phyloP scores from a whole-genome alignment of 23 red algal species.

The Gracilaria domingensis region DNA sequence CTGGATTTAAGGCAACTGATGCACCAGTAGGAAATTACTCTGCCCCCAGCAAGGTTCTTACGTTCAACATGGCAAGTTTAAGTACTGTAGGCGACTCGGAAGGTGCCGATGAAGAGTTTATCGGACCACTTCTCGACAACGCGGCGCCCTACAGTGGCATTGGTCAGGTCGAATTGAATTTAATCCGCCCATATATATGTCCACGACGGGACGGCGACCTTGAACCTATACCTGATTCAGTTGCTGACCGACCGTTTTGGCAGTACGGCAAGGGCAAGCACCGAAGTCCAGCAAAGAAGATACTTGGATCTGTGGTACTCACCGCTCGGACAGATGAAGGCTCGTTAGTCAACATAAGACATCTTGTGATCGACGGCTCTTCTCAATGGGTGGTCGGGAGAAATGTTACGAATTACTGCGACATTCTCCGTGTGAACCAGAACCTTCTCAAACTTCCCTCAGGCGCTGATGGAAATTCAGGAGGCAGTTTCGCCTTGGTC shows the following conservation, averaged over 20 bases:
- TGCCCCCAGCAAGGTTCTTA: not conserved
- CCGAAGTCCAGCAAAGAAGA: not conserved
- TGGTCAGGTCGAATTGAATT: not conserved
- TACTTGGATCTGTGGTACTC: constrained; percentile 28
- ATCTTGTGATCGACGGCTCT: not conserved
- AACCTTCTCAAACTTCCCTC: not conserved
- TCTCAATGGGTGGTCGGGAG: not conserved
- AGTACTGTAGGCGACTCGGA: too few relatives aligned
- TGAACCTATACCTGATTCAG: constrained; percentile 23
- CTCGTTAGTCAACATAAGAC: not conserved
- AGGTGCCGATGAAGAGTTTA: not conserved
- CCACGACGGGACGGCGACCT: constrained; percentile 34
- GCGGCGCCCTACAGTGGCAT: constrained; percentile 56
- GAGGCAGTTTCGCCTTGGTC: not conserved
- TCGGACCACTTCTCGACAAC: constrained; percentile 42
- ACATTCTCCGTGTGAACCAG: not conserved
- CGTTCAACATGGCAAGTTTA: constrained; percentile 3
- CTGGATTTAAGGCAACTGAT: not conserved
- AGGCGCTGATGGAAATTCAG: not conserved
- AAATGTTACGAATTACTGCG: constrained; percentile 4
- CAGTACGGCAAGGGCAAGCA: constrained; percentile 58
- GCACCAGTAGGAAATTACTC: not conserved
- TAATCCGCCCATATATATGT: not conserved
- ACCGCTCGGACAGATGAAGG: not conserved
- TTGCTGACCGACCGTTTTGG: constrained; percentile 41